Evolutionary conservation across 2,329 filamentous ascomycete species (phyloP).

Genomic region (Macrophomina tecta): DNA sequence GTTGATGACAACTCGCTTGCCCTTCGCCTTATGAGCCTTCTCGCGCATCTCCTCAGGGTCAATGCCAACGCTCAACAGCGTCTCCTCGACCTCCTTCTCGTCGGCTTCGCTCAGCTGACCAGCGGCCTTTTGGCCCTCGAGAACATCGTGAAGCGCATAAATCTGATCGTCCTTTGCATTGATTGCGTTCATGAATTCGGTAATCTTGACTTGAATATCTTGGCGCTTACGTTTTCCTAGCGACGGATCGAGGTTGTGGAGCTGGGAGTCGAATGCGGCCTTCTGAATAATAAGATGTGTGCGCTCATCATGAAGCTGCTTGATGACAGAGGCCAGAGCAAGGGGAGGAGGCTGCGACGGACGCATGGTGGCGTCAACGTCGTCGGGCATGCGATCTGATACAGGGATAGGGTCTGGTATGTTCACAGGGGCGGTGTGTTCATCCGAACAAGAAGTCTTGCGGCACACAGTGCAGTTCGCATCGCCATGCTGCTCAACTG

Average conservation of each 20-base stretch:
- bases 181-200: conserved; percentile 65
- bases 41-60: conserved; percentile 44
- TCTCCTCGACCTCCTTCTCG: conserved; percentile 50
- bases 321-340: conserved; percentile 83
- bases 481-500: conserved; percentile 53
- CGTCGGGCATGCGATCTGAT: conserved; percentile 57
- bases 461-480: conserved; percentile 64
- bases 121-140: conserved; percentile 76
- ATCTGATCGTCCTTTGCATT: conserved; percentile 80
- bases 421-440: conserved; percentile 38
- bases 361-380: conserved; percentile 65
- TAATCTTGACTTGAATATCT: conserved; percentile 65
- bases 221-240: conserved; percentile 70
- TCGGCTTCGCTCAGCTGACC: conserved; percentile 69
- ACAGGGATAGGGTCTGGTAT: conserved; percentile 58
- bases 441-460: conserved; percentile 44
- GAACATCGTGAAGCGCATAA: conserved; percentile 81
- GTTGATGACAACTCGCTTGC: conserved; percentile 46
- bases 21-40: conserved; percentile 32
- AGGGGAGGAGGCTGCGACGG: conserved; percentile 70
- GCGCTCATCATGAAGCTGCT: conserved; percentile 80
- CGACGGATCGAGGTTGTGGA: conserved; percentile 52
- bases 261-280: conserved; percentile 62
- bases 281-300: conserved; percentile 75
- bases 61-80: conserved; percentile 49